phyloP scores from a whole-genome alignment of 345 rosid species.

The Aegle marmelos region DNA sequence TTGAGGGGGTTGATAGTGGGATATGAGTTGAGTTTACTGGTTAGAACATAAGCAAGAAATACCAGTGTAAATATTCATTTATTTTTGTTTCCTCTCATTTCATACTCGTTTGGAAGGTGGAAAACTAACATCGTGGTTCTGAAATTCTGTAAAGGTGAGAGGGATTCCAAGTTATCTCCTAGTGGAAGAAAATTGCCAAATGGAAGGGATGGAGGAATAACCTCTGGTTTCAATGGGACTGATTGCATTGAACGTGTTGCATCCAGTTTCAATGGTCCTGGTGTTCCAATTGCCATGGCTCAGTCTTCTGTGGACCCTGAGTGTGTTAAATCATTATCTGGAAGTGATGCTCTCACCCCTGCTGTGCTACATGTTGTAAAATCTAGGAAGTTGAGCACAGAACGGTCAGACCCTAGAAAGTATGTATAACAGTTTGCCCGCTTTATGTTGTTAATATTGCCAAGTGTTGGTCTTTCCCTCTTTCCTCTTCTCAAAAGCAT shows the following conservation, averaged over 20 bases:
- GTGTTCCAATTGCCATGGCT: slow-evolving; percentile 53
- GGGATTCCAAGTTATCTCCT: slow-evolving; percentile 34
- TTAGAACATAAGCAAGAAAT: neutral
- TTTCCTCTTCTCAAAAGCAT: neutral
- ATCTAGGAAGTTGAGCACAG: slow-evolving; percentile 61
- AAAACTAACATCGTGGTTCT: slow-evolving; percentile 7
- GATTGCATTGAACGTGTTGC: slow-evolving; percentile 47
- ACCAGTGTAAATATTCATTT: neutral
- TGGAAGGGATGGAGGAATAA: slow-evolving; percentile 45
- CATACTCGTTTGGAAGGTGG: neutral
- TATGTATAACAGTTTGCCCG: slow-evolving; percentile 25
- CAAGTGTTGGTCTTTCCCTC: slow-evolving; percentile 21
- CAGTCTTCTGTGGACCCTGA: slow-evolving; percentile 60
- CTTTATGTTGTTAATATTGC: slow-evolving; percentile 7
- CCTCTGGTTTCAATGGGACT: slow-evolving; percentile 40
- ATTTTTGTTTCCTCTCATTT: neutral
- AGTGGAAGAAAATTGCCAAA: slow-evolving; percentile 42
- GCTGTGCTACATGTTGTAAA: slow-evolving; percentile 44
- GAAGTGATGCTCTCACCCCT: slow-evolving; percentile 51
- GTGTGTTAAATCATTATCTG: slow-evolving; percentile 39
- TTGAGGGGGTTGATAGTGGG: neutral
- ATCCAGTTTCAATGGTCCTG: slow-evolving; percentile 43
- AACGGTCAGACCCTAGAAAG: slow-evolving; percentile 77
- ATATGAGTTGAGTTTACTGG: neutral
- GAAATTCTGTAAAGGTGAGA: slow-evolving; percentile 35